Evolutionary conservation across 805 yeast species (phyloP), one percentile per base, ranked within the genome.

Genomic region (Candida caryicola): DNA sequence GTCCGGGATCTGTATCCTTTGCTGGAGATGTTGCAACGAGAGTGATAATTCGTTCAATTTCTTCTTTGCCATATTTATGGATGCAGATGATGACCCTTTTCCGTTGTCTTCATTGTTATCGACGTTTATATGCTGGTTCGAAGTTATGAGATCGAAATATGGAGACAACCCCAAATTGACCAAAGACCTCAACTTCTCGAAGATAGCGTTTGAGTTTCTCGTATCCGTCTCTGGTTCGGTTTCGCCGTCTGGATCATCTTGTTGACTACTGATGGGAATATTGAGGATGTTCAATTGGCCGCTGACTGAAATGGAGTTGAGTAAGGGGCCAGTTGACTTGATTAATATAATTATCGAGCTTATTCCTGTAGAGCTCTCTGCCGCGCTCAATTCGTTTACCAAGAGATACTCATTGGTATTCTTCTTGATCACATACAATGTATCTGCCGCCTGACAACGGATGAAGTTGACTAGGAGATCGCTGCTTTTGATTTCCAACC

Each of bases 1-100:
- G 47, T 85, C 81, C 0, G 95, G 95, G 2, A 78, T 70, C 31
- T 80, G 83, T 16, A 83, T 74, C 18, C 79, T 71, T 41, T 81
- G 83, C 45, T 83, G 82, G 12, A 86, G 60, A 51, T 82, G 81
- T 41, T 78, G 80, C 9, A 89, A 62, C 0, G 91, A 79, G 13
- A 76, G 52, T 1, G 85, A 76, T 16, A 89, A 62, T 41, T 87
- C 95, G 25, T 75, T 72, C 37, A 88, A 71, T 50, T 79, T 83
- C 55, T 74, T 79, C 46, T 79, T 78, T 0, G 88, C 72, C 3
- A 49, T 29, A 19, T 64, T 56, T 5, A 79, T 60, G 21, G 50
- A 41, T 13, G 44, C 41, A 3, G 40, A 30, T 10, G 35, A 36
- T 3, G 30, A 29, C 17, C 33, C 37, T 15, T 29, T 41, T 2